A percentile compares a stretch with the other conserved stretches of the same genome.
These are phyloP conservation scores for Penicillium cosmopolitanum DNA, from an alignment of 495 filamentous ascomycete genomes.

Conservation along the genomic window DNA sequence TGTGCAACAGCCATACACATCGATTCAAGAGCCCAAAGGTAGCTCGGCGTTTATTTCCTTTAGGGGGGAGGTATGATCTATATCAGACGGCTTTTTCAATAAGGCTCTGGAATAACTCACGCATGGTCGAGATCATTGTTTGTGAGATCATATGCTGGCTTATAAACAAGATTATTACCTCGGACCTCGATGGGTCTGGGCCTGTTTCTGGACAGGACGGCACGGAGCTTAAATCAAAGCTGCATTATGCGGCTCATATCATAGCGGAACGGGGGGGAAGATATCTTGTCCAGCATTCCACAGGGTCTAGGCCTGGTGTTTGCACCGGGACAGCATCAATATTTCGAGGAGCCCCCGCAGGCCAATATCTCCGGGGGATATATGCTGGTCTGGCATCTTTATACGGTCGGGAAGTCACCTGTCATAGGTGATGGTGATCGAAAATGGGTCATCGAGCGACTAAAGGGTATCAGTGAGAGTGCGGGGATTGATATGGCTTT, in stretches of 20 bases:
- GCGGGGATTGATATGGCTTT: conserved; percentile 25
- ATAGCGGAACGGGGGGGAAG: conserved; percentile 40
- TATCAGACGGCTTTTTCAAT: conserved; percentile 30
- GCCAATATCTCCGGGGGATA: conserved; percentile 34
- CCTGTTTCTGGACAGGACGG: not conserved
- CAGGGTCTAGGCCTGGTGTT: conserved; percentile 33
- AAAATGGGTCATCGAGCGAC: conserved; percentile 33
- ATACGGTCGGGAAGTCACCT: conserved; percentile 33
- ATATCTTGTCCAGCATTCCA: conserved; percentile 52
- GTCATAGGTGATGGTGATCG: conserved; percentile 26
- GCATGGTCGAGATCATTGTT: conserved; percentile 29
- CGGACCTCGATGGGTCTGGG: conserved; percentile 3
- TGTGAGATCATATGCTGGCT: conserved; percentile 26
- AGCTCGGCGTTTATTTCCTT: conserved; percentile 20
- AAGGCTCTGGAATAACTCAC: conserved; percentile 34
- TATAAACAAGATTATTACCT: conserved; percentile 21
- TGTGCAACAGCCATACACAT: conserved; percentile 31
- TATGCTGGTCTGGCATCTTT: conserved; percentile 40
- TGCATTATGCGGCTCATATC: conserved; percentile 30
- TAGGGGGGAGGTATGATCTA: conserved; percentile 25
- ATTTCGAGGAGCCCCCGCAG: conserved; percentile 10
- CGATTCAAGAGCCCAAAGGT: conserved; percentile 6
- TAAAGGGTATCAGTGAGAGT: conserved; percentile 30
- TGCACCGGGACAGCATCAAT: conserved; percentile 5
- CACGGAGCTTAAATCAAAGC: conserved; percentile 13